Percentiles rank a stretch among this genome's conserved stretches.
Evolutionary conservation across 805 yeast genomes (phyloP).

Genomic region (Nakazawaea ernobii): DNA sequence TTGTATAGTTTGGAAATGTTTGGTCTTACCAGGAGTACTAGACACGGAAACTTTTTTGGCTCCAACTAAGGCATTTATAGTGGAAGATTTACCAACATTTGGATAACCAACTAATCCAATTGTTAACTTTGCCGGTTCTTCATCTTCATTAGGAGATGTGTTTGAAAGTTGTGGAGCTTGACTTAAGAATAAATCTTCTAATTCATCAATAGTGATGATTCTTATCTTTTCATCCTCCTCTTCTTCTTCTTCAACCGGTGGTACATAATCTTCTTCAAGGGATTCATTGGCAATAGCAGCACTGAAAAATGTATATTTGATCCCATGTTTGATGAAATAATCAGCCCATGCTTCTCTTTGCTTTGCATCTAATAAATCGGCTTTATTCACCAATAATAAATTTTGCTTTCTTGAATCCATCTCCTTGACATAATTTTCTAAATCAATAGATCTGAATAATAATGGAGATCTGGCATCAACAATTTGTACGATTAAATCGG

Average conservation of each 20-base stretch:
- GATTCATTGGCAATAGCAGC: constrained; percentile 80
- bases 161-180: constrained; percentile 70
- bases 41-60: constrained; percentile 98
- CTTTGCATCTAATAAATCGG: constrained; percentile 72
- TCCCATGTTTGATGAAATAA: constrained; percentile 62
- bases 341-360: constrained; percentile 88
- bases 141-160: constrained; percentile 42
- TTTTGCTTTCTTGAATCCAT: constrained; percentile 71
- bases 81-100: constrained; percentile 91
- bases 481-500: constrained; percentile 91
- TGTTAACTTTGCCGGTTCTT: constrained; percentile 61
- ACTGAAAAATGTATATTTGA: constrained; percentile 86
- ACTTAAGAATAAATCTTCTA: constrained; percentile 70
- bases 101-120: constrained; percentile 98
- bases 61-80: constrained; percentile 94
- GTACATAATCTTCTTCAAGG: constrained; percentile 56
- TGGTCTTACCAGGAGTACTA: constrained; percentile 97
- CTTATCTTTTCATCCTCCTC: constrained; percentile 46
- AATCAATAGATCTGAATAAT: constrained; percentile 81
- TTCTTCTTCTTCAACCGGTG: constrained; percentile 25
- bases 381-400: constrained; percentile 83
- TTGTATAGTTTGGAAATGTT: constrained; percentile 94
- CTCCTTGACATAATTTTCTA: constrained; percentile 74
- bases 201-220: constrained; percentile 76
- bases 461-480: constrained; percentile 96